These are phyloP conservation scores for Bothriochloa decipiens DNA, from an alignment of 176 grass and related monocot species.

Conservation along the genomic window DNA sequence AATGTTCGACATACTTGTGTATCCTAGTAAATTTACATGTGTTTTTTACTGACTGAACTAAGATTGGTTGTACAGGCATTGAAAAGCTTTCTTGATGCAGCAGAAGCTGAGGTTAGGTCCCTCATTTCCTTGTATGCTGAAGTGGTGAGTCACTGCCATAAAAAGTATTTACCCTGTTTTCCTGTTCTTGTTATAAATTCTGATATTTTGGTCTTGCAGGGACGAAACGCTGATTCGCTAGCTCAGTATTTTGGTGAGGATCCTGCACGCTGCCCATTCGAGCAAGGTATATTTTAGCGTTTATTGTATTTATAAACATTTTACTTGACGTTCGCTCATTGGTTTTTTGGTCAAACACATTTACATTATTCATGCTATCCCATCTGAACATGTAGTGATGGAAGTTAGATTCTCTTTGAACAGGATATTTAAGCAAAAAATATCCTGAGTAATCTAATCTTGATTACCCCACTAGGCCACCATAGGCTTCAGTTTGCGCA, in stretches of 20 bases:
- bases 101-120: slow-evolving; percentile 93
- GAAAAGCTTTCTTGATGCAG: slow-evolving; percentile 92
- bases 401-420: slow-evolving; percentile 3
- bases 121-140: slow-evolving; percentile 95
- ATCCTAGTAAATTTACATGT: neutral
- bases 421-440: neutral
- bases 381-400: slow-evolving; percentile 16
- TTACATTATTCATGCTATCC: slow-evolving; percentile 9
- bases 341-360: slow-evolving; percentile 3
- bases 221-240: slow-evolving; percentile 96
- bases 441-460: slow-evolving; percentile 9
- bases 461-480: slow-evolving; percentile 10
- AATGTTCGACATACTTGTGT: neutral
- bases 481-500: neutral
- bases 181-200: slow-evolving; percentile 29
- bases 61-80: slow-evolving; percentile 60
- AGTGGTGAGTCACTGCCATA: slow-evolving; percentile 70
- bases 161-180: slow-evolving; percentile 3
- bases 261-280: slow-evolving; percentile 93
- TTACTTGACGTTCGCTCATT: slow-evolving; percentile 13
- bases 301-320: slow-evolving; percentile 21
- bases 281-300: slow-evolving; percentile 71
- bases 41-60: slow-evolving; percentile 20
- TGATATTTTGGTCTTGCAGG: slow-evolving; percentile 57
- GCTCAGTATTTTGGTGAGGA: slow-evolving; percentile 99